Conservation (phyloP, 2,329 filamentous ascomycete species). For the Beauveria bassiana region DNA sequence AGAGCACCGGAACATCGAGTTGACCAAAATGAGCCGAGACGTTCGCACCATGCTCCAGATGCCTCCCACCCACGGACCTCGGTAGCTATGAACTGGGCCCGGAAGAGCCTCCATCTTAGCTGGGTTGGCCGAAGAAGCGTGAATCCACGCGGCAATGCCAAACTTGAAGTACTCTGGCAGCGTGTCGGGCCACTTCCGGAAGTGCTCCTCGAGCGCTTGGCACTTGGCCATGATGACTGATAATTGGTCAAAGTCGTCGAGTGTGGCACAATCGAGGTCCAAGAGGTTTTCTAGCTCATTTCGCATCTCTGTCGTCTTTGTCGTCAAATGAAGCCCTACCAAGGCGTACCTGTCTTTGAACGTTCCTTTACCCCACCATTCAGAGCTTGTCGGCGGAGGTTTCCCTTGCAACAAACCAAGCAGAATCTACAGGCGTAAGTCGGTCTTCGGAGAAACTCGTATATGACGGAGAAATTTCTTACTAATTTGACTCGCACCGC, state of each 20-base stretch:
- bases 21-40: not conserved
- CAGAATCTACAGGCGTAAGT: not conserved
- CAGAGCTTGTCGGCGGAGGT: not conserved
- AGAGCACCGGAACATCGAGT: not conserved
- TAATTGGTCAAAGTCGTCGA: not conserved
- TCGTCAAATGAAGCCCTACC: not conserved
- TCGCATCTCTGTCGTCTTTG: not conserved
- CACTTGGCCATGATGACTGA: not conserved
- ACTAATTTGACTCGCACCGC: conserved; percentile 1
- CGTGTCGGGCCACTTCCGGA: not conserved
- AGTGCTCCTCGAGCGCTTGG: not conserved
- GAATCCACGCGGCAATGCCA: not conserved
- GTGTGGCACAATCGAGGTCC: not conserved
- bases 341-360: conserved; percentile 5
- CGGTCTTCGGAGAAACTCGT: not conserved
- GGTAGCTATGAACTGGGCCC: not conserved
- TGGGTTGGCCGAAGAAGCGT: not conserved
- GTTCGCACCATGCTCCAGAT: not conserved
- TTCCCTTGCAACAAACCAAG: not conserved
- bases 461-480: not conserved
- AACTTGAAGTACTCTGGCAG: not conserved
- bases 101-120: not conserved
- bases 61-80: not conserved
- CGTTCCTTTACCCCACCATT: conserved; percentile 1
- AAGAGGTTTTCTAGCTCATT: not conserved